Evolutionary conservation across 805 yeast genomes (phyloP), one percentile per base, ranked within the genome.

Genomic region (Hanseniaspora taiwanica): DNA sequence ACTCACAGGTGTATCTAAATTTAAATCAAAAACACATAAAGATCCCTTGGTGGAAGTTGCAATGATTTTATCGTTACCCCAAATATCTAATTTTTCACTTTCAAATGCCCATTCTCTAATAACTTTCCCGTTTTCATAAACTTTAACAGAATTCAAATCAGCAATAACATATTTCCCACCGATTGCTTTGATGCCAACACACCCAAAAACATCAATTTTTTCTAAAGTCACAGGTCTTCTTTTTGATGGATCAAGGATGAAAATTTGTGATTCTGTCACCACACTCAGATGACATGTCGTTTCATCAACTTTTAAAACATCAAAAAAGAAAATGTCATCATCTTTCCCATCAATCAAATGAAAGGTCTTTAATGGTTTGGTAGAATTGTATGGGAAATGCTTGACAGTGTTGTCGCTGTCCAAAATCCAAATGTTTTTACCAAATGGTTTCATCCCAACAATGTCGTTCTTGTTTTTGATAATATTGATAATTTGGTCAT

Each of bases 171-270:
- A 44, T 35, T 50, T 48, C 16, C 49, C 53, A 35, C 50, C 51
- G 5, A 40, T 37, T 36, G 5, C 53, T 40, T 19, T 46, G 39
- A 37, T 49, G 45, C 7, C 35, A n/a, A 44, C 35, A 27, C 54
- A 46, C 24, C 48, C 50, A 27, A 35, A 37, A n/a, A 48, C 27
- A 7, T 50, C 52, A 20, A 54, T 44, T 29, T 44, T 48, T 5
- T 53, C 48, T 17, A 50, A 40, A 0, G 56, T 53, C 3, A 46
- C 42, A 13, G 62, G 63, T 41, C 58, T 55, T 43, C 59, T 58
- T 39, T 57, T 54, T n/a, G 53, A 48, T 34, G 83, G 83, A 55
- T 79, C 84, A 52, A 79, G 72, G 42, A 79, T 64, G 53, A 76
- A 77, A 9, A 78, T 78, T 8, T 76, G 68, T 52, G 50, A 38